These are phyloP conservation scores for Picochlorum sp. DNA, from an alignment of 139 green algal species.

Conservation along the genomic window DNA sequence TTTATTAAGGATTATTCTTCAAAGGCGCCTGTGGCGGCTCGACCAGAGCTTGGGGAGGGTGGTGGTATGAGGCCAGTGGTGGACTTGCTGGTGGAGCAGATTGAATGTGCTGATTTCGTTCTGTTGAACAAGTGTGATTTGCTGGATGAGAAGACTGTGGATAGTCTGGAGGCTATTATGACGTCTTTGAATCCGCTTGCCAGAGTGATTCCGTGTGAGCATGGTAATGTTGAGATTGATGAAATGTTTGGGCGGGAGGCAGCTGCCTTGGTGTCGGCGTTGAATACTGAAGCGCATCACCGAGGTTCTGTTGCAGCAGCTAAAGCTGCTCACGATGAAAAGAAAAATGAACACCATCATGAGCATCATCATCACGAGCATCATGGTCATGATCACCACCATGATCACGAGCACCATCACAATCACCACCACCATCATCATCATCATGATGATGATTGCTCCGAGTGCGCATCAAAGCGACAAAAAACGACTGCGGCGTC, in stretches of 20 bases:
- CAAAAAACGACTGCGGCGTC: constrained; percentile 46
- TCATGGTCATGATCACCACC: constrained; percentile 13
- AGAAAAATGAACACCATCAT: constrained; percentile 4
- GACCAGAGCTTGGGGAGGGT: constrained; percentile 83
- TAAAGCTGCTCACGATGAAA: constrained; percentile 8
- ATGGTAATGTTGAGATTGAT: constrained; percentile 57
- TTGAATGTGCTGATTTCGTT: constrained; percentile 76
- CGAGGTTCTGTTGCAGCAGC: constrained; percentile 66
- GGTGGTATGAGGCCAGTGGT: constrained; percentile 78
- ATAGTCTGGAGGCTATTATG: constrained; percentile 55
- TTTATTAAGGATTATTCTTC: constrained; percentile 75
- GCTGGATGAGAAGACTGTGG: constrained; percentile 42
- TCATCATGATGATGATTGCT: neutral
- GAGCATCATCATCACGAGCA: constrained; percentile 22
- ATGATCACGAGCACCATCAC: constrained; percentile 24
- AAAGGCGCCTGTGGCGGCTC: constrained; percentile 44
- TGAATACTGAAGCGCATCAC: constrained; percentile 86
- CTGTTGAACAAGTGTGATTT: constrained; percentile 86
- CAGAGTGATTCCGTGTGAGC: constrained; percentile 48
- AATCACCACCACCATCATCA: constrained; percentile 23
- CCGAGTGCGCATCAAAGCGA: constrained; percentile 8
- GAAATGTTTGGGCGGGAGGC: constrained; percentile 43
- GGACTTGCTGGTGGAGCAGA: constrained; percentile 85
- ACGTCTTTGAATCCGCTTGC: constrained; percentile 76
- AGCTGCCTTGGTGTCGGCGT: constrained; percentile 49